Evolutionary conservation across 305 asterid species (phyloP).

Genomic region (Plantago rigida): DNA sequence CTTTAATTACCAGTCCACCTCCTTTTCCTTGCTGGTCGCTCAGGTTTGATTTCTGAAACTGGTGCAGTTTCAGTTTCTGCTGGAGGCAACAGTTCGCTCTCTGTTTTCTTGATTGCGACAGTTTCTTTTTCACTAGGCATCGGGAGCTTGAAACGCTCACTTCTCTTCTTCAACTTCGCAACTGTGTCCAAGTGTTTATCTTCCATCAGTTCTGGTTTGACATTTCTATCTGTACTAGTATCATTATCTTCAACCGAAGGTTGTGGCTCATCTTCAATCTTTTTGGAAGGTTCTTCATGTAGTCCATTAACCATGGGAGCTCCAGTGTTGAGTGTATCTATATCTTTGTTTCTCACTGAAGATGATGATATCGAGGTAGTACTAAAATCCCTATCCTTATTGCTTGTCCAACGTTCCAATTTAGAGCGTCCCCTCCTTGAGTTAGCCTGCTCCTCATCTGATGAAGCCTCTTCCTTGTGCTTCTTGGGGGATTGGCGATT

Average conservation of each 20-base stretch:
- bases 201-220: slow-evolving; percentile 34
- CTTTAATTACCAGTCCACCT: slow-evolving; percentile 69
- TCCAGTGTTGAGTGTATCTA: slow-evolving; percentile 26
- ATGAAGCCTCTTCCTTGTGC: slow-evolving; percentile 47
- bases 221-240: slow-evolving; percentile 29
- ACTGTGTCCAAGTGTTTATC: slow-evolving; percentile 80
- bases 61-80: slow-evolving; percentile 39
- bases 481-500: slow-evolving; percentile 42
- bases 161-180: slow-evolving; percentile 78
- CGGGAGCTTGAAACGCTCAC: slow-evolving; percentile 87
- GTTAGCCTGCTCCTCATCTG: slow-evolving; percentile 52
- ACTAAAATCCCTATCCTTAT: slow-evolving; percentile 50
- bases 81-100: slow-evolving; percentile 44
- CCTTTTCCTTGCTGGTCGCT: slow-evolving; percentile 88
- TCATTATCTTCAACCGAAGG: slow-evolving; percentile 40
- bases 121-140: slow-evolving; percentile 67
- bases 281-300: slow-evolving; percentile 36
- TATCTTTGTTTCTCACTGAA: slow-evolving; percentile 39
- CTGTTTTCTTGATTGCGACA: slow-evolving; percentile 37
- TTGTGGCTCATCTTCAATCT: slow-evolving; percentile 36
- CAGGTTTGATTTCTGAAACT: slow-evolving; percentile 62
- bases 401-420: slow-evolving; percentile 75
- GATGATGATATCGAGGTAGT: slow-evolving; percentile 32
- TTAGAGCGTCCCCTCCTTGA: slow-evolving; percentile 72
- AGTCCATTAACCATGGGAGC: slow-evolving; percentile 31